phyloP scores from a whole-genome alignment of 768 basidiomycete species.

The Boletus speciosus region DNA sequence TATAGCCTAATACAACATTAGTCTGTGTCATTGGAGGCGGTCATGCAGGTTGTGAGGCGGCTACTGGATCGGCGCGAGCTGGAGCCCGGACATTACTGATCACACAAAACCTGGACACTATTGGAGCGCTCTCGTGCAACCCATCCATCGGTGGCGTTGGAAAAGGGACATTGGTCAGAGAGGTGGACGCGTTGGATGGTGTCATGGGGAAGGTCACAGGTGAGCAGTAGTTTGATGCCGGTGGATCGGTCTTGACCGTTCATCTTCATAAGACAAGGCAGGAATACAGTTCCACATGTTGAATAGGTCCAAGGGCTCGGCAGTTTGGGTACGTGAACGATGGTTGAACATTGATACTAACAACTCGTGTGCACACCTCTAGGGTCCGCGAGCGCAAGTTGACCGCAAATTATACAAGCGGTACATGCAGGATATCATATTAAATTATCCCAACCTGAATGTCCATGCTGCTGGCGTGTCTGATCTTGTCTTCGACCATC shows the following conservation, averaged over 20 bases:
- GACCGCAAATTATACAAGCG: conserved; percentile 80
- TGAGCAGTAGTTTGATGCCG: conserved; percentile 28
- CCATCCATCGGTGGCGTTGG: conserved; percentile 91
- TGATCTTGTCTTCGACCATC: conserved; percentile 66
- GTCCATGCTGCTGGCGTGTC: conserved; percentile 73
- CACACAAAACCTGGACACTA: conserved; percentile 76
- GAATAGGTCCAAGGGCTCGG: conserved; percentile 82
- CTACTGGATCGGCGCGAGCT: conserved; percentile 77
- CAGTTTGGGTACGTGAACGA: conserved; percentile 72
- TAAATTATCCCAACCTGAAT: conserved; percentile 64
- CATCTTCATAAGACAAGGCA: conserved; percentile 60
- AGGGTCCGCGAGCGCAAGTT: conserved; percentile 90
- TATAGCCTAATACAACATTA: conserved; percentile 37
- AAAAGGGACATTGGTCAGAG: conserved; percentile 87
- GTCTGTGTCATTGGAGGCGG: conserved; percentile 90
- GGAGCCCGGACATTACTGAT: conserved; percentile 79
- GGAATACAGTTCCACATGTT: conserved; percentile 87
- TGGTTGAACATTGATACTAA: too few relatives aligned
- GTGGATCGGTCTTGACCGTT: neutral
- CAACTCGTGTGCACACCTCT: neutral
- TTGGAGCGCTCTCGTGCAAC: conserved; percentile 87
- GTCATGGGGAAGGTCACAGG: conserved; percentile 82
- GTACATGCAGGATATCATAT: conserved; percentile 71
- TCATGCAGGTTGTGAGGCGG: conserved; percentile 92
- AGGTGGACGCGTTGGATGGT: conserved; percentile 89